These are phyloP conservation scores for Paratinospora sagittata DNA, from an alignment of 164 flowering plant genomes.

Conservation along the genomic window DNA sequence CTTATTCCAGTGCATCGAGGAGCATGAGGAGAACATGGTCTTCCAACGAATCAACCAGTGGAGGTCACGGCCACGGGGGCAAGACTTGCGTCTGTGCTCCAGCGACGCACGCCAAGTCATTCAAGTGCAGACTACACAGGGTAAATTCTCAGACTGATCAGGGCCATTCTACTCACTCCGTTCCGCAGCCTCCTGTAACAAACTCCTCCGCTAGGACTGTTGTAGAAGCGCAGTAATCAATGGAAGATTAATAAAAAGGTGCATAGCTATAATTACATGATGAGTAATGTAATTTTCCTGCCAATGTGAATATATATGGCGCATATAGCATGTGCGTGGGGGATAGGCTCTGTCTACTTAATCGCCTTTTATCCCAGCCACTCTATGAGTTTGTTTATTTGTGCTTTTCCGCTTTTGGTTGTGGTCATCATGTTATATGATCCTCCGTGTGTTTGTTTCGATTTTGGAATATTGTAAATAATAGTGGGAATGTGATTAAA, in stretches of 20 bases:
- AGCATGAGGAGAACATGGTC: slow-evolving; percentile 14
- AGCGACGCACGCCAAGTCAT: slow-evolving; percentile 22
- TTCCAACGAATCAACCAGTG: background rate
- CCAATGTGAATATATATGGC: no score
- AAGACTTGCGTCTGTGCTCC: slow-evolving; percentile 26
- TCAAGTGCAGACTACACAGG: slow-evolving; percentile 30
- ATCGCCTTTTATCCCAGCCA: no score
- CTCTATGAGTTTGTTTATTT: no score
- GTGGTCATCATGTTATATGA: no score
- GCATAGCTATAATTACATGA: background rate
- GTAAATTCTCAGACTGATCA: slow-evolving; percentile 18
- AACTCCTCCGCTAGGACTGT: slow-evolving; percentile 14
- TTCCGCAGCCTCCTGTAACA: slow-evolving; percentile 19
- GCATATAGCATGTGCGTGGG: no score
- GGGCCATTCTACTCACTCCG: slow-evolving; percentile 11
- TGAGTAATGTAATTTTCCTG: no score
- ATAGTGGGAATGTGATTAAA: no score
- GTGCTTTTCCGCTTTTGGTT: no score
- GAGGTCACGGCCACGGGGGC: background rate
- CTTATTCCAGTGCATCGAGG: slow-evolving; percentile 1
- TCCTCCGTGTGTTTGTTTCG: no score
- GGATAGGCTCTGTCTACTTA: no score
- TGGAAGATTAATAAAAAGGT: background rate
- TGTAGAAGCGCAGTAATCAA: slow-evolving; percentile 22
- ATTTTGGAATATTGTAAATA: no score